Evolutionary conservation across 768 basidiomycete genomes (phyloP).

Genomic region (Tulasnella sp.): DNA sequence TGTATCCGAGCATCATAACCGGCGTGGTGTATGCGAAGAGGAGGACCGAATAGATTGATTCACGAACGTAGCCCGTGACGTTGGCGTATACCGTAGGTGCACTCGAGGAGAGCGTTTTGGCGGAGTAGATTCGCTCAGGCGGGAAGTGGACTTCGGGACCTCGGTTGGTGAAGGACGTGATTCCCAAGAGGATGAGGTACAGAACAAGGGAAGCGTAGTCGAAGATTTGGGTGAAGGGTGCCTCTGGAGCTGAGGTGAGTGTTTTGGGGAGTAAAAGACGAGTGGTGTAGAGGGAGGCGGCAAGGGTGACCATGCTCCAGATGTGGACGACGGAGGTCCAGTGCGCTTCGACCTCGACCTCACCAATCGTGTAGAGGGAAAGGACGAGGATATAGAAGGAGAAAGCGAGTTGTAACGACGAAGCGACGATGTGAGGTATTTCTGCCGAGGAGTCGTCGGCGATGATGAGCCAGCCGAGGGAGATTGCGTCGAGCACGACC

Average conservation of each 20-base stretch:
- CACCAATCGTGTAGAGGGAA: constrained; percentile 49
- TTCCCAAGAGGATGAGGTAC: constrained; percentile 47
- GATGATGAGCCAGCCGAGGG: constrained; percentile 53
- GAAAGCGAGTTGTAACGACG: constrained; percentile 50
- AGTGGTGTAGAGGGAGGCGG: constrained; percentile 45
- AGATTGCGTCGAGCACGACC: constrained; percentile 51
- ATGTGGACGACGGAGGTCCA: constrained; percentile 60
- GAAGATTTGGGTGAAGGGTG: constrained; percentile 35
- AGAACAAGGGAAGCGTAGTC: constrained; percentile 55
- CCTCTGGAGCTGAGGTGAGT: neutral
- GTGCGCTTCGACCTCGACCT: constrained; percentile 42
- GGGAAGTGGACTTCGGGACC: constrained; percentile 77
- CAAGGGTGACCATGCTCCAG: constrained; percentile 51
- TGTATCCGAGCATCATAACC: constrained; percentile 80
- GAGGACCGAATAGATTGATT: constrained; percentile 46
- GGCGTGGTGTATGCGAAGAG: constrained; percentile 88
- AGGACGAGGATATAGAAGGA: constrained; percentile 59
- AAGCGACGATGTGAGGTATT: constrained; percentile 39
- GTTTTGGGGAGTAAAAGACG: constrained; percentile 55
- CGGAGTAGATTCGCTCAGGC: constrained; percentile 66
- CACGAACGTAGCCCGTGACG: constrained; percentile 55
- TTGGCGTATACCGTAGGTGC: constrained; percentile 69
- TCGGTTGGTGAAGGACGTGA: constrained; percentile 55
- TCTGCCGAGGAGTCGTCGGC: constrained; percentile 33
- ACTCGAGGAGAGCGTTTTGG: constrained; percentile 57